Evolutionary conservation across 2,329 filamentous ascomycete species (phyloP).

Genomic region (Dryadomyces quercivorus): DNA sequence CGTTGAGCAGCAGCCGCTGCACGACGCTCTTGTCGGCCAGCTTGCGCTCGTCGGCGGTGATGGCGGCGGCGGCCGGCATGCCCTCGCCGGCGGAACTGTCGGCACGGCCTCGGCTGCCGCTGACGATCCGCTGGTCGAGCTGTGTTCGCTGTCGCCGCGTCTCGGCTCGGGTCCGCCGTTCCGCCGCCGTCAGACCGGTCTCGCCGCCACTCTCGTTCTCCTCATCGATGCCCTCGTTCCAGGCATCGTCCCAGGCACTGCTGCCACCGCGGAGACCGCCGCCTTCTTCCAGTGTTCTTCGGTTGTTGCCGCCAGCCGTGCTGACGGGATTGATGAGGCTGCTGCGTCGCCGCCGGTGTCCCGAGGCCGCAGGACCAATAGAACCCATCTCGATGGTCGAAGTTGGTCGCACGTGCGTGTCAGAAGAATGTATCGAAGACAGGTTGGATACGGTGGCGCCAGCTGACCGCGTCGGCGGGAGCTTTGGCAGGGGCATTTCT

Average conservation of each 20-base stretch:
- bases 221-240: slow-evolving; percentile 79
- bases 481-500: slow-evolving; percentile 5
- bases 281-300: background rate
- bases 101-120: slow-evolving; percentile 23
- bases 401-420: slow-evolving; percentile 4
- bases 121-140: slow-evolving; percentile 57
- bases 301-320: background rate
- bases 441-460: no score
- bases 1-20: slow-evolving; percentile 59
- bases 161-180: slow-evolving; percentile 54
- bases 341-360: slow-evolving; percentile 43
- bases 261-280: background rate
- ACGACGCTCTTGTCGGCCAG: slow-evolving; percentile 65
- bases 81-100: background rate
- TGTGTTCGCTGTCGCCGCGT: slow-evolving; percentile 55
- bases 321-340: slow-evolving; percentile 33
- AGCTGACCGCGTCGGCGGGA: background rate
- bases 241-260: slow-evolving; percentile 57
- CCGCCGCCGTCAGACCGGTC: slow-evolving; percentile 66
- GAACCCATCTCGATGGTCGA: slow-evolving; percentile 45
- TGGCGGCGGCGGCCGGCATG: slow-evolving; percentile 13
- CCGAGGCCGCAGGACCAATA: slow-evolving; percentile 24
- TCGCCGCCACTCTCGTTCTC: slow-evolving; percentile 67
- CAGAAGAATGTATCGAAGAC: background rate
- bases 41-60: slow-evolving; percentile 61